Evolutionary conservation across 1,139 yeast genomes (phyloP).

Genomic region (Yamadazyma atlantica): DNA sequence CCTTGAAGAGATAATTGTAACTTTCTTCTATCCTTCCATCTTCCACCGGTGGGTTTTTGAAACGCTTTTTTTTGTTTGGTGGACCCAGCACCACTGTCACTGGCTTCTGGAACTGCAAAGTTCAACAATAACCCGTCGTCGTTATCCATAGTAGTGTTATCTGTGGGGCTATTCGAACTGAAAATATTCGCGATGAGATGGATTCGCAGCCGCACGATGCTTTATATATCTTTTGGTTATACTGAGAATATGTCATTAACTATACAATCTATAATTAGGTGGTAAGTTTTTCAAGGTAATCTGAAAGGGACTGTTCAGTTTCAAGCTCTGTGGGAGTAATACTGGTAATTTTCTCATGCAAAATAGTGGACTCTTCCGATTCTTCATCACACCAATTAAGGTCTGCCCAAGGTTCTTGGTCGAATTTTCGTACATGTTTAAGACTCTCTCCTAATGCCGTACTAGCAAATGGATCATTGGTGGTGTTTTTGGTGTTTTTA

Average conservation of each 20-base stretch:
- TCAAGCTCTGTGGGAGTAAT: neutral
- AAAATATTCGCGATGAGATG: neutral
- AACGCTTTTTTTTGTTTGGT: constrained; percentile 13
- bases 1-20: constrained; percentile 50
- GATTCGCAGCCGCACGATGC: neutral
- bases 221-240: too few relatives aligned
- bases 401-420: constrained; percentile 62
- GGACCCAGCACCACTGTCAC: constrained; percentile 20
- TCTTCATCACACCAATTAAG: constrained; percentile 50
- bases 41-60: constrained; percentile 62
- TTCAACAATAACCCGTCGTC: constrained; percentile 65
- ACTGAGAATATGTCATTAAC: neutral
- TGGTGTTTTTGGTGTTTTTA: constrained; percentile 55
- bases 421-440: constrained; percentile 67
- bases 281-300: constrained; percentile 7
- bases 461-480: constrained; percentile 72
- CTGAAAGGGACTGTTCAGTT: constrained; percentile 7
- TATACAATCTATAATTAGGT: neutral
- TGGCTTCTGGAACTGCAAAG: constrained; percentile 46
- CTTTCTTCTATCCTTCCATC: constrained; percentile 77
- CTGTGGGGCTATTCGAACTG: neutral
- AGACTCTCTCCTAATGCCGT: constrained; percentile 76
- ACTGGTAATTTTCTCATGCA: neutral
- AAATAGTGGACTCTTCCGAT: constrained; percentile 21
- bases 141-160: constrained; percentile 20